These are phyloP conservation scores for Fraxinus cuspidata DNA, from an alignment of 257 asterid genomes.

Conservation along the genomic window DNA sequence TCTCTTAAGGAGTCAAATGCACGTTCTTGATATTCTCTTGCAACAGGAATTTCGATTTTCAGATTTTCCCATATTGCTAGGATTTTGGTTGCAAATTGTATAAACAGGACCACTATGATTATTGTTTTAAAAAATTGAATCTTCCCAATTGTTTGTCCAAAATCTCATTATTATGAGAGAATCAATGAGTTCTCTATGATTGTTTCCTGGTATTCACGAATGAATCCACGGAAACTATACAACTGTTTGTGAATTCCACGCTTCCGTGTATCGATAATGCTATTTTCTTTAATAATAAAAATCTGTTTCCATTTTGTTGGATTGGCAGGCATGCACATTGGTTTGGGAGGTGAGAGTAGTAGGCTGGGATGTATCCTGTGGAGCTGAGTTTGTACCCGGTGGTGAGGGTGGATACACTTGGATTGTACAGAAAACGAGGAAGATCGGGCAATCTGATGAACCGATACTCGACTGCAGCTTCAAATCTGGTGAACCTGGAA, in stretches of 20 bases:
- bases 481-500: constrained; percentile 43
- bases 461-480: constrained; percentile 22
- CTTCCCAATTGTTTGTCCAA: not conserved
- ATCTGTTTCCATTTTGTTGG: not conserved
- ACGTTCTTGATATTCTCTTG: not conserved
- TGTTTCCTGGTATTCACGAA: not conserved
- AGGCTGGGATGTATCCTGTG: not conserved
- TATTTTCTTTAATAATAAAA: no score
- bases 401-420: not conserved
- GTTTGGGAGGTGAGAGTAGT: not conserved
- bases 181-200: no score
- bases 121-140: no score
- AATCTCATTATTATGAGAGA: not conserved
- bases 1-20: not conserved
- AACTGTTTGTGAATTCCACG: no score
- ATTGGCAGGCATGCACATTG: not conserved
- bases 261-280: no score
- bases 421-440: not conserved
- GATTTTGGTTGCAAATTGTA: no score
- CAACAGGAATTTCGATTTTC: no score
- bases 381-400: not conserved
- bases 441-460: not conserved
- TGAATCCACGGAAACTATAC: no score
- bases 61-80: not conserved
- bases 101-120: no score